phyloP scores from a whole-genome alignment of 1,284 basidiomycete genomes.

The Boletus albobrunnescens region DNA sequence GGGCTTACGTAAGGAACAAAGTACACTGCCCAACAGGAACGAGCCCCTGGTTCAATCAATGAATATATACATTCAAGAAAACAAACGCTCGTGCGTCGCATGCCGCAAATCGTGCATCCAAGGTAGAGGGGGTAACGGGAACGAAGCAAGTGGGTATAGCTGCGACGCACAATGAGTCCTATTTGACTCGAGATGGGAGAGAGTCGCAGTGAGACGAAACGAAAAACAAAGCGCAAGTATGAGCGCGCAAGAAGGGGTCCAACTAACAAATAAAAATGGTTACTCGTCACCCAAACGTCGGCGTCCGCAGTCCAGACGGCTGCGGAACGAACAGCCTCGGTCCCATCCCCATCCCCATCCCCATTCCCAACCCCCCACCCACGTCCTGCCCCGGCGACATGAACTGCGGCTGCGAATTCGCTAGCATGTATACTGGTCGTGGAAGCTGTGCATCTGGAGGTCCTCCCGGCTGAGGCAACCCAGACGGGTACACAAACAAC shows the following conservation, averaged over 20 bases:
- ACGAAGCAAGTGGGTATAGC: neutral
- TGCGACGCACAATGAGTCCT: neutral
- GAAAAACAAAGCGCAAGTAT: neutral
- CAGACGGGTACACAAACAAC: slow-evolving; percentile 32
- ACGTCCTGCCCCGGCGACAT: slow-evolving; percentile 26
- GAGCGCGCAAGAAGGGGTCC: neutral
- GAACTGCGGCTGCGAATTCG: slow-evolving; percentile 27
- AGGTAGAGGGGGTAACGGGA: neutral
- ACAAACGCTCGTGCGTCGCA: neutral
- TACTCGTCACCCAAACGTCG: slow-evolving; percentile 23
- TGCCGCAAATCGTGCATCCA: neutral
- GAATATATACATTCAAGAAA: neutral
- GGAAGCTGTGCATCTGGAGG: slow-evolving; percentile 22
- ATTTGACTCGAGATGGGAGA: too few species aligned
- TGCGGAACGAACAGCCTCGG: slow-evolving; percentile 26
- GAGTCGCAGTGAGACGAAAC: neutral
- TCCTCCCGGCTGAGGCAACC: slow-evolving; percentile 30
- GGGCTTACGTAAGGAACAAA: too few species aligned
- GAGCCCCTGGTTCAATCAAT: too few species aligned
- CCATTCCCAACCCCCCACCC: neutral
- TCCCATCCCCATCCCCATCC: neutral
- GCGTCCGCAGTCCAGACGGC: slow-evolving; percentile 26
- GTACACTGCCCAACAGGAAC: too few species aligned
- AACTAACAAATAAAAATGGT: neutral
- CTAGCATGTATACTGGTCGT: slow-evolving; percentile 30